Evolutionary conservation across 192 early-diverging fungal genomes (phyloP), one percentile per base, ranked within the genome.

Genomic region (Pilobolus umbonatus): DNA sequence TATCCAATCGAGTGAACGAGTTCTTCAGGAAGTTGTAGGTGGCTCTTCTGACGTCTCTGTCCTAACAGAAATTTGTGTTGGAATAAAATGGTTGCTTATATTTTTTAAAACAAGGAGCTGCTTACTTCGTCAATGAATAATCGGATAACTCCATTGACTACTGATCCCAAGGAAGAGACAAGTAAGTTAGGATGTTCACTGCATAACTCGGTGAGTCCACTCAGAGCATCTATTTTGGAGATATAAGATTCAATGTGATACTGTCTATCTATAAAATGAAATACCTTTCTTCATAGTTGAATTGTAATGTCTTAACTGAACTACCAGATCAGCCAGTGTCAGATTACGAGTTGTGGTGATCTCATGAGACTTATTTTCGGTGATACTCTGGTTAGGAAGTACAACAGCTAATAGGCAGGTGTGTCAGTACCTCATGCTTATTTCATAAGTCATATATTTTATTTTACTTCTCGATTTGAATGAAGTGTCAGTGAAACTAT

Each of bases 301-400:
- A 66, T 79, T 92, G 73, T 89, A 89, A 73, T 95, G 93, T 42
- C 80, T 82, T 42, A 90, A 61, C 56, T 91, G 87, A 0, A 78
- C 68, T 29, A 93, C 59, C 12, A 95, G 69, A 38, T 93, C 89
- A 15, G 76, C 75, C 19, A 92, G 74, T 4, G 90, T 85, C 36
- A 88, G 75, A 61, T 93, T 95, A 39, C 86, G 74, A 5, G 84
- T 80, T 60, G 85, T 90, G 29, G 90, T 90, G 32, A 83, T 63
- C 46, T 83, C 80, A 3, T 78, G 56, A 19, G 82, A 75, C 69
- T 91, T 92, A 79, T 91, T 86, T 24, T 85, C 80, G 14, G 63
- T 74, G 54, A 93, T 88, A 39, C 82, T 87, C 70, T 95, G 93
- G 40, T 68, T 84, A 1, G 89, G 80, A n/a, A 95, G 64, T 9